phyloP scores from a whole-genome alignment of 768 basidiomycete species.

The Mycena filopes region DNA sequence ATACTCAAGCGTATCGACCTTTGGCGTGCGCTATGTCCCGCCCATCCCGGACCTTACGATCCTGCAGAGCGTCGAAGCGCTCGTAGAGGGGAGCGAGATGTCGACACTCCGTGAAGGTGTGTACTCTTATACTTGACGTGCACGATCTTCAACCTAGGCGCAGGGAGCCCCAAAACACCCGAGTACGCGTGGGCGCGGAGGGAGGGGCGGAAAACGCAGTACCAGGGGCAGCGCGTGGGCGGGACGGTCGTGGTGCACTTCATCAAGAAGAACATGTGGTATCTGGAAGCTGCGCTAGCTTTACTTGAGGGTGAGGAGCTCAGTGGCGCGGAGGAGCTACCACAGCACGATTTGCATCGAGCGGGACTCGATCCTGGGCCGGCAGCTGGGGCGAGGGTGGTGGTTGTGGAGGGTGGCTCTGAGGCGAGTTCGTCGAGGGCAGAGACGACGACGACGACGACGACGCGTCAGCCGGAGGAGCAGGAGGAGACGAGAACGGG shows the following conservation, averaged over 20 bases:
- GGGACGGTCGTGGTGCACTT: conserved; percentile 97
- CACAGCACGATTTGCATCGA: conserved; percentile 34
- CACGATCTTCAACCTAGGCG: conserved; percentile 9
- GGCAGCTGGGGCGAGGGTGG: background rate
- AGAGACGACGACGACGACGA: too few relatives aligned
- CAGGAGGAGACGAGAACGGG: background rate
- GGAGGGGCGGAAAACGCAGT: conserved; percentile 74
- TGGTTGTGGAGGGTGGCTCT: background rate
- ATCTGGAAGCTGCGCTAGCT: conserved; percentile 90
- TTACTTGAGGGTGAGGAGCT: conserved; percentile 84
- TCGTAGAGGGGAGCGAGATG: conserved; percentile 94
- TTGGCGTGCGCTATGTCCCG: conserved; percentile 78
- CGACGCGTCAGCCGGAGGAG: too few relatives aligned
- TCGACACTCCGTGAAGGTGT: conserved; percentile 73
- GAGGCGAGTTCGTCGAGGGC: too few relatives aligned
- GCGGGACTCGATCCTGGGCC: conserved; percentile 15
- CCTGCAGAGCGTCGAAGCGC: conserved; percentile 84
- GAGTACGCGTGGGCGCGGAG: conserved; percentile 77
- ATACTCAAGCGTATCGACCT: conserved; percentile 88
- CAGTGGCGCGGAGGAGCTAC: conserved; percentile 63
- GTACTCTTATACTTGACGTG: conserved; percentile 15
- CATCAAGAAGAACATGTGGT: conserved; percentile 98
- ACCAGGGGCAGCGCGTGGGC: conserved; percentile 78
- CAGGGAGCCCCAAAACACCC: conserved; percentile 68
- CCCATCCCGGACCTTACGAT: conserved; percentile 74